These are phyloP conservation scores for Clonostachys sp. DNA, from an alignment of 2,329 filamentous ascomycete genomes.

Conservation along the genomic window DNA sequence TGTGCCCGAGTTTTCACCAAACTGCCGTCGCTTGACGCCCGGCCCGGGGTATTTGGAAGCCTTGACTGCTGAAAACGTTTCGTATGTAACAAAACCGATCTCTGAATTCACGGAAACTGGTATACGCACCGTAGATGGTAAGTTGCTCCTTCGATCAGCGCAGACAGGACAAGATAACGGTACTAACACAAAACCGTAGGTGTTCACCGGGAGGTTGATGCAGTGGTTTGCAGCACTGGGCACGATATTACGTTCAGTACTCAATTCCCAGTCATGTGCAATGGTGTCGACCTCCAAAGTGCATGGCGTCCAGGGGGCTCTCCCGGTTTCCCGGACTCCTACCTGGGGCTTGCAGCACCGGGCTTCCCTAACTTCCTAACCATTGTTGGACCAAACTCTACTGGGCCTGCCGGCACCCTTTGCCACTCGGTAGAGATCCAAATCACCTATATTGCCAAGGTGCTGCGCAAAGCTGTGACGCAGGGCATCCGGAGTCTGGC, in stretches of 20 bases:
- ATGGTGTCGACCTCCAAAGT: background rate
- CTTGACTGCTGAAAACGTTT: background rate
- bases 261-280: too few species aligned
- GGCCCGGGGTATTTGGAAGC: background rate
- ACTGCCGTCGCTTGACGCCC: background rate
- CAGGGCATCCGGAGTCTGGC: constrained; percentile 62
- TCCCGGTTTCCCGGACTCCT: constrained; percentile 62
- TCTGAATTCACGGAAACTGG: background rate
- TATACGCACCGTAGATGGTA: background rate
- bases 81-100: background rate
- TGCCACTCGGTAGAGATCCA: constrained; percentile 65
- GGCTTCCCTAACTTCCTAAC: constrained; percentile 66
- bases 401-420: constrained; percentile 59
- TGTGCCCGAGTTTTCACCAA: background rate
- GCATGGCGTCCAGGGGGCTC: constrained; percentile 31
- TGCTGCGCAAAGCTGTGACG: constrained; percentile 60
- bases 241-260: too few species aligned
- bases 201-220: constrained; percentile 47
- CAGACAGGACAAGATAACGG: constrained; percentile 11
- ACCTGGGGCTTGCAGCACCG: constrained; percentile 58
- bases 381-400: constrained; percentile 55
- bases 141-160: too few species aligned
- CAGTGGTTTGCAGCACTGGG: constrained; percentile 3
- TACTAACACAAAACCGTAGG: constrained; percentile 50
- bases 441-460: constrained; percentile 59